These are phyloP conservation scores for Trichoderma endophyticum DNA, from an alignment of 2,329 filamentous ascomycete genomes.

Conservation along the genomic window DNA sequence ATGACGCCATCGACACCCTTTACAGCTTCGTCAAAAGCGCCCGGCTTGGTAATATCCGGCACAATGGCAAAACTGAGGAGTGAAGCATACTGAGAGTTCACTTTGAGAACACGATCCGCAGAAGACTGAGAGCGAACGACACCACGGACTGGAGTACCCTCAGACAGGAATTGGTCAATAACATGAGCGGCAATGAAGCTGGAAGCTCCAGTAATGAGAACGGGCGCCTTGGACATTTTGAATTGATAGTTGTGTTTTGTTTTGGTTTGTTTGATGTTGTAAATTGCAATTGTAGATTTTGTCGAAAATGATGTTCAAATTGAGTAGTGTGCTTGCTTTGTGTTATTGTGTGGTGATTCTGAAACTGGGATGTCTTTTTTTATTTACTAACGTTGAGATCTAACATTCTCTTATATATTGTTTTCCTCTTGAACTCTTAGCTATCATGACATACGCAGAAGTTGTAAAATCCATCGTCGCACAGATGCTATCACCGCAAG, in stretches of 20 bases:
- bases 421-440: neutral
- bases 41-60: neutral
- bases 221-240: neutral
- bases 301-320: neutral
- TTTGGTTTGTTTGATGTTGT: neutral
- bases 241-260: neutral
- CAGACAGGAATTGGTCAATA: slow-evolving; percentile 8
- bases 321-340: neutral
- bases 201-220: slow-evolving; percentile 5
- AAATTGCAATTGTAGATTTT: neutral
- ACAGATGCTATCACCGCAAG: neutral
- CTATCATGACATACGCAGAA: neutral
- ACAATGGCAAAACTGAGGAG: slow-evolving; percentile 5
- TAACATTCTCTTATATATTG: neutral
- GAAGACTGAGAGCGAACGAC: slow-evolving; percentile 15
- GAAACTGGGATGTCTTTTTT: neutral
- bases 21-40: slow-evolving; percentile 3
- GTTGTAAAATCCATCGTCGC: neutral
- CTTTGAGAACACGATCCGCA: neutral
- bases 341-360: neutral
- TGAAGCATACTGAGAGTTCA: neutral
- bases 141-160: neutral
- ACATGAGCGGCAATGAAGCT: slow-evolving; percentile 9
- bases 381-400: neutral
- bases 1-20: slow-evolving; percentile 1